Base-by-base conservation (phyloP, 352 stramenopile species). In the Phytophthora pseudosyringae region DNA sequence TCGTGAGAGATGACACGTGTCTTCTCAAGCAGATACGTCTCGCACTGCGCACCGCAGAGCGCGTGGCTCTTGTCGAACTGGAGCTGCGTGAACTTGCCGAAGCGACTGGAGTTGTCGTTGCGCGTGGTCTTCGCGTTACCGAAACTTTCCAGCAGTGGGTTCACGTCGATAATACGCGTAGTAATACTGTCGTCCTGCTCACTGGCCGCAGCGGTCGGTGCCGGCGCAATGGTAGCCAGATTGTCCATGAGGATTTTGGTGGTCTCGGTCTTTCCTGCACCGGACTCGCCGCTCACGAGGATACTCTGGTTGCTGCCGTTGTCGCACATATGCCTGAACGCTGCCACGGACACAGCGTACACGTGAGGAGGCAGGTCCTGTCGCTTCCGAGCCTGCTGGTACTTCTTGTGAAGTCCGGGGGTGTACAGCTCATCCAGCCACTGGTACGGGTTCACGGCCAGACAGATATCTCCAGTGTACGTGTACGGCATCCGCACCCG, bases 61-160 rank as follows among this genome's bases (percentile, higher is more conserved):
- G 94, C 76, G 15, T 98, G 71, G 5, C 56, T 71, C 36, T 64
- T 68, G 55, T 92, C 81, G 59, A 99, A 99, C 52, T 97, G 81
- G 9, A 99, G 86, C 69, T 99, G 89, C 58, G 98, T 99, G 66
- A 98, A 99, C 74, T 98, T 98, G 47, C 97, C 97, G 67, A 99
- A 99, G 32, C 96, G 89, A 64, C 67, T 91, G 6, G 89, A 98
- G 73, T 99, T 99, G 81, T 99, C 93, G 75, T 99, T 99, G 25
- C 97, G 87, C 12, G 97, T 89, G 3, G 97, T 99, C 62, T 97
- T 97, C 29, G 97, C 96, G 74, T 99, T 99, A 31, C 98, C 98
- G 71, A 99, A 99, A 28, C 93, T 95, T 80, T 99, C 98, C 8
- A 99, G 87, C 44, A 99, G 81, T 25, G 98, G 97, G 70, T 99